A percentile compares a stretch with the other conserved stretches of the same genome.
phyloP scores from a whole-genome alignment of 2,329 filamentous ascomycete genomes.

The Dothiorella sarmentorum region DNA sequence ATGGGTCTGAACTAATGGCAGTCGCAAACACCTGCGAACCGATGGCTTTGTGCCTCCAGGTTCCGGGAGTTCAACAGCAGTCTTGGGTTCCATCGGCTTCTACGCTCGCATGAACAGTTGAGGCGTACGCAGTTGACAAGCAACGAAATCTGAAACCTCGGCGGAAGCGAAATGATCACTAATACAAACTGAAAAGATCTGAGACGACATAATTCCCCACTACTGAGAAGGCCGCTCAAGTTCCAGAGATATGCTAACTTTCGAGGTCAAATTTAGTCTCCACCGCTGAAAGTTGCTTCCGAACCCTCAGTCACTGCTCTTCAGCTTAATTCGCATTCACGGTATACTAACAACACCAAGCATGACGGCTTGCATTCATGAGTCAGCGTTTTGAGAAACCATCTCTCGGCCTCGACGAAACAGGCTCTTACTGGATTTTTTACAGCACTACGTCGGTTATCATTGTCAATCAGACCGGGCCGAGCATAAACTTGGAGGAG shows the following conservation, averaged over 20 bases:
- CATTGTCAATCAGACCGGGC: not conserved
- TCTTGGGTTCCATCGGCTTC: not conserved
- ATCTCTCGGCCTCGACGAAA: slow-evolving; percentile 2
- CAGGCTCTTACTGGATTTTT: slow-evolving; percentile 4
- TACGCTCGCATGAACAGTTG: not conserved
- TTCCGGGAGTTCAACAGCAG: not conserved
- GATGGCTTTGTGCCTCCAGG: not conserved
- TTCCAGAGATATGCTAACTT: not conserved
- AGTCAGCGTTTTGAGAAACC: not conserved
- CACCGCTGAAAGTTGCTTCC: not conserved
- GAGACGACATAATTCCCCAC: slow-evolving; percentile 2
- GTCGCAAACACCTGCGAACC: slow-evolving; percentile 11
- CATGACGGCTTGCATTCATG: not conserved
- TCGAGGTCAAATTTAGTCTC: no score
- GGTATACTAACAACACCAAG: not conserved
- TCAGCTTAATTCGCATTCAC: not conserved
- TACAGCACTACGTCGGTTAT: not conserved
- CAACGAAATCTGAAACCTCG: not conserved
- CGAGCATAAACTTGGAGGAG: not conserved
- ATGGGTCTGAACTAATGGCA: slow-evolving; percentile 18
- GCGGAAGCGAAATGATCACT: slow-evolving; percentile 9
- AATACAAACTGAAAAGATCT: slow-evolving; percentile 19
- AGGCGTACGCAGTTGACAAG: not conserved
- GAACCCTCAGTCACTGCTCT: not conserved
- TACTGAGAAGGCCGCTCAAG: not conserved